A percentile compares a stretch with the other conserved stretches of the same genome.
phyloP scores from a whole-genome alignment of 2,329 filamentous ascomycete genomes.

The Biscogniauxia sp. region DNA sequence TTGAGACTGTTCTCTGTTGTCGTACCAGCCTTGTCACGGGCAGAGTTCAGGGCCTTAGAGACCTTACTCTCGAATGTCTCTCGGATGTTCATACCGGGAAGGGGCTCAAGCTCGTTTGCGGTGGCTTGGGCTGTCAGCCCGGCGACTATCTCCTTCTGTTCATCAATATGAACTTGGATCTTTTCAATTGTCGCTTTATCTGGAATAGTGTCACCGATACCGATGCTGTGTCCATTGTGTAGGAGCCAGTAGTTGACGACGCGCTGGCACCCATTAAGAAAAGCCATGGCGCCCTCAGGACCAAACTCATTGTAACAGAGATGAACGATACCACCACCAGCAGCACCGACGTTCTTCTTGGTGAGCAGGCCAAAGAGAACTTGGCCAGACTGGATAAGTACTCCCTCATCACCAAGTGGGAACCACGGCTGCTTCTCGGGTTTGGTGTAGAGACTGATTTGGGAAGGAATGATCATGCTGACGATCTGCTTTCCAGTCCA shows the following conservation, averaged over 20 bases:
- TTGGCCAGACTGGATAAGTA: slow-evolving; percentile 83
- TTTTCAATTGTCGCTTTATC: slow-evolving; percentile 79
- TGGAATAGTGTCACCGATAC: slow-evolving; percentile 96
- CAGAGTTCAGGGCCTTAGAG: slow-evolving; percentile 88
- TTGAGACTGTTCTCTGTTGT: slow-evolving; percentile 90
- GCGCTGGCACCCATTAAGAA: slow-evolving; percentile 93
- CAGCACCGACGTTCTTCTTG: slow-evolving; percentile 93
- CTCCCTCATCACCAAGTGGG: slow-evolving; percentile 71
- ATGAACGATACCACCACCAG: slow-evolving; percentile 87
- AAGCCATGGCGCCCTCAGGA: slow-evolving; percentile 79
- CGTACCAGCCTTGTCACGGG: slow-evolving; percentile 94
- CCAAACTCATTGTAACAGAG: slow-evolving; percentile 96
- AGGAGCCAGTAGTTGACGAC: slow-evolving; percentile 97
- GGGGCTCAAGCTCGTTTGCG: slow-evolving; percentile 81
- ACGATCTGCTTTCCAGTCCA: slow-evolving; percentile 99
- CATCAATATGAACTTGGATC: slow-evolving; percentile 78
- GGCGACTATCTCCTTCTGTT: slow-evolving; percentile 78
- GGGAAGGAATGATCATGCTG: slow-evolving; percentile 84
- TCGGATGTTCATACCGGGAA: slow-evolving; percentile 97
- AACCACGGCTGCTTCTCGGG: slow-evolving; percentile 55
- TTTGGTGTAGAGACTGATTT: slow-evolving; percentile 75
- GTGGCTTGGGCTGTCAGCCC: slow-evolving; percentile 75
- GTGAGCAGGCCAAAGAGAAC: slow-evolving; percentile 86
- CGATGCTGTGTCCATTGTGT: slow-evolving; percentile 95
- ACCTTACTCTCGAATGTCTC: slow-evolving; percentile 98